Base-by-base conservation (phyloP, 2,329 filamentous ascomycete species). In the Myotisia sp. region DNA sequence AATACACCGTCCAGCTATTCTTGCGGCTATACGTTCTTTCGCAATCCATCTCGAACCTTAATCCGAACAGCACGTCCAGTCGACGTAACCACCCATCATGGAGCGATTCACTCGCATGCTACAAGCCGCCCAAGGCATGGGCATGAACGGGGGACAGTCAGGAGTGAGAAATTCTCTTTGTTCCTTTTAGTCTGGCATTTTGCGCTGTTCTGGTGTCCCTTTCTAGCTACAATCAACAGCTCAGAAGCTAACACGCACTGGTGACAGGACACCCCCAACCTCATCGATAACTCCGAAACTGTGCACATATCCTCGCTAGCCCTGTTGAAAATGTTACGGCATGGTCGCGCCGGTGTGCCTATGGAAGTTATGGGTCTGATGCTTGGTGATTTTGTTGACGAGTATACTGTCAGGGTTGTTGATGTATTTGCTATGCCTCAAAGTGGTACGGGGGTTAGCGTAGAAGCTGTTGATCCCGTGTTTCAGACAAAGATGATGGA, bases 401-500 rank as follows among this genome's bases (percentile, higher is more conserved):
- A 95, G 64, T 98, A 94, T 63, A 98, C 90, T 39, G 90, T 98
- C 42, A 79, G 87, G 47, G 90, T 98, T 9, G 87, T 95, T 46
- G 90, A 98, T 61, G 90, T 98, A 18, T 98, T 98, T 61, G 90
- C 90, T 40, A 98, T 98, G 90, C 90, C 90, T 13, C 90, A 98
- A 58, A 94, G 86, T 49, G 90, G 90, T 63, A 98, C 90, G 1
- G 90, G 90, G 47, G 90, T 98, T 48, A 93, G 84, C 61, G 90
- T 98, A 51, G 90, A 98, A 63, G 92, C 90, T 33, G 90, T 98
- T 43, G 90, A 98, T 56, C 85, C 86, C 6, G 90, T 98, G 21
- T 98, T 98, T 61, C 90, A 98, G 66, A 94, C 85, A 52, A 98
- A 94, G 71, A 98, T 98, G 90, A 98, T 98, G 90, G 90, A 98